Percentiles rank a stretch among this genome's conserved stretches.
These are phyloP conservation scores for Ceratobasidium sp. DNA, from an alignment of 1,284 basidiomycete genomes.

Conservation along the genomic window DNA sequence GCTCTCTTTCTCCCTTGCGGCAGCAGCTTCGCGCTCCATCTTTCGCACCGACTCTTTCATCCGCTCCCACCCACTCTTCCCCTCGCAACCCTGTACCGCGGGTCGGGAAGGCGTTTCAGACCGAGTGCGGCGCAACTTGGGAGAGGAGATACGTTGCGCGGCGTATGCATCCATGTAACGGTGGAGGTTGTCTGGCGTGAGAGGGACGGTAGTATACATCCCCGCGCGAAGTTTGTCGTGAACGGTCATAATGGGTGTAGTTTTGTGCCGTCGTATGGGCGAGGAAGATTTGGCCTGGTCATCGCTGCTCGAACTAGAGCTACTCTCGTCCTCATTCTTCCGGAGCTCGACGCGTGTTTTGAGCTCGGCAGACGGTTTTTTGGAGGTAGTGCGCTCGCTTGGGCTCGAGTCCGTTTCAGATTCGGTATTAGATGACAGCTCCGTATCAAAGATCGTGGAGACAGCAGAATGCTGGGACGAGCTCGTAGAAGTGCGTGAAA, in stretches of 20 bases:
- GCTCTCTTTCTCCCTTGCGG: not conserved
- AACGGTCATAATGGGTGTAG: not conserved
- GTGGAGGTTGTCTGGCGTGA: not conserved
- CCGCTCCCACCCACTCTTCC: constrained; percentile 2
- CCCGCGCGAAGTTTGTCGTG: not conserved
- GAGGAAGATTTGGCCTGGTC: no score
- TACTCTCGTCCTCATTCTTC: no score
- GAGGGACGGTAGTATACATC: not conserved
- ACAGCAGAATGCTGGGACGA: not conserved
- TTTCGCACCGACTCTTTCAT: constrained; percentile 1
- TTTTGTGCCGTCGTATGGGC: no score
- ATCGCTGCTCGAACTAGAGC: no score
- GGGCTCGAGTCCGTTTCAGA: no score
- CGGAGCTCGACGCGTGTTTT: no score
- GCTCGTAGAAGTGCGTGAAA: not conserved
- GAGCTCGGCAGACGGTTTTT: no score
- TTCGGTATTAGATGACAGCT: no score
- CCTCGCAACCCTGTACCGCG: no score
- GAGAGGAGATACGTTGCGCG: not conserved
- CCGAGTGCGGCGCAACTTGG: no score
- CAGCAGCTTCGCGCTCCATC: not conserved
- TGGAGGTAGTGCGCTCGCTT: no score
- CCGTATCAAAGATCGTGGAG: not conserved
- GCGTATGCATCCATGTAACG: constrained; percentile 2
- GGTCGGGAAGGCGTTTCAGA: not conserved